These are phyloP conservation scores for Balamuthia mandrillaris DNA, from an alignment of 208 protist species.

Conservation along the genomic window DNA sequence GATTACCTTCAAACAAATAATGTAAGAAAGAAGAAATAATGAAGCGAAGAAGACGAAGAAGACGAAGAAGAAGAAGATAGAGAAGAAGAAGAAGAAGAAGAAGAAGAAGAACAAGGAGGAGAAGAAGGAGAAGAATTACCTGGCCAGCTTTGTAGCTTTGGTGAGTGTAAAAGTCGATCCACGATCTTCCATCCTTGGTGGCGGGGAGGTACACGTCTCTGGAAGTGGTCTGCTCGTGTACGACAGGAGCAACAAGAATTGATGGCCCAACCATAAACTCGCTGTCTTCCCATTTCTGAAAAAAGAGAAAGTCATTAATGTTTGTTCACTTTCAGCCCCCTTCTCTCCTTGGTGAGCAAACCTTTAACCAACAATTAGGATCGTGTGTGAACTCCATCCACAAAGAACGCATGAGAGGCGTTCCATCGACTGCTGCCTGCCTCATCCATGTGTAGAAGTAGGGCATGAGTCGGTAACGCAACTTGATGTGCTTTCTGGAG, in stretches of 20 bases:
- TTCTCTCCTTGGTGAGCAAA: too few species aligned
- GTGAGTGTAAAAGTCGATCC: neutral
- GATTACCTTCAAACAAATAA: neutral
- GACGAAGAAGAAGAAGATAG: neutral
- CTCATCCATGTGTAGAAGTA: neutral
- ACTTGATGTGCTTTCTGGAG: neutral
- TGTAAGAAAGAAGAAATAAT: neutral
- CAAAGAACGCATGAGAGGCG: neutral
- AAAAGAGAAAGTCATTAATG: neutral
- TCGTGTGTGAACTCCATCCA: neutral
- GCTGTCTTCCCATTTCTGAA: neutral
- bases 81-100: neutral
- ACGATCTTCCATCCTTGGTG: neutral
- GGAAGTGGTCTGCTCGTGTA: neutral
- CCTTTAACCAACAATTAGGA: neutral
- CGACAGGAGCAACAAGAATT: neutral
- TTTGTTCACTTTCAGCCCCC: neutral
- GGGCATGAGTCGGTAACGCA: neutral
- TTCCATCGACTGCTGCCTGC: neutral
- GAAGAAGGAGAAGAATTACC: neutral
- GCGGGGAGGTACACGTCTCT: neutral
- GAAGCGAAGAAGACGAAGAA: neutral
- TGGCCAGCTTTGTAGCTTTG: neutral
- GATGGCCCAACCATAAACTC: neutral
- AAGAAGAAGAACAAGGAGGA: neutral